Evolutionary conservation across 2,329 filamentous ascomycete species (phyloP).

Genomic region (Fusarium stilboides): DNA sequence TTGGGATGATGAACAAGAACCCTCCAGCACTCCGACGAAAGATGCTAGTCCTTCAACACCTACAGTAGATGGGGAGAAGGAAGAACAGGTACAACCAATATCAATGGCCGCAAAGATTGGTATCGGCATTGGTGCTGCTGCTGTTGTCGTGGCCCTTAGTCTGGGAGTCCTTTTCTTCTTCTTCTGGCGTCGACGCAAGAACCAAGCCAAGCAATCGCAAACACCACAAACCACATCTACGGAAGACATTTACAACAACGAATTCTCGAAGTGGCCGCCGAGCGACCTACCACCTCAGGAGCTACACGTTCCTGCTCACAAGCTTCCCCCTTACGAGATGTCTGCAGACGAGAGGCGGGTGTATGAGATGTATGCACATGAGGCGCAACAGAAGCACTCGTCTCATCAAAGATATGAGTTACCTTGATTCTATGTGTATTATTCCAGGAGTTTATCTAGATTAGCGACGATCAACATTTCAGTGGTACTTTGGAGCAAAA

Average conservation of each 20-base stretch:
- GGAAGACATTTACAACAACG: neutral
- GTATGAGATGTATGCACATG: neutral
- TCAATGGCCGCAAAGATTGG: neutral
- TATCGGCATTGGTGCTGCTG: neutral
- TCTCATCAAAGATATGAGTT: neutral
- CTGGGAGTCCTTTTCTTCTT: neutral
- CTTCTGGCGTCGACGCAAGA: neutral
- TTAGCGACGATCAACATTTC: no score
- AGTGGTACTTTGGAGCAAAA: no score
- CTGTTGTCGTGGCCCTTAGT: neutral
- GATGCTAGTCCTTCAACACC: neutral
- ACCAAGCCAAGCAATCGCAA: neutral
- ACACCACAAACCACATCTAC: neutral
- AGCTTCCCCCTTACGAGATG: neutral
- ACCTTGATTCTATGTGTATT: neutral
- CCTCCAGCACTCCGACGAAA: slow-evolving; percentile 2
- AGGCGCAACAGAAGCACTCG: neutral
- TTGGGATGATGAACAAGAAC: slow-evolving; percentile 13
- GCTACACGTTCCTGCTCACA: neutral
- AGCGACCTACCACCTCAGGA: neutral
- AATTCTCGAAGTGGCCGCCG: neutral
- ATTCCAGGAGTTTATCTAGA: no score
- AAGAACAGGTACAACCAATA: neutral
- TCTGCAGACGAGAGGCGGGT: neutral
- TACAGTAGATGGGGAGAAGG: neutral